These are phyloP conservation scores for Cercospora sp. DNA, from an alignment of 2,329 filamentous ascomycete species.

Conservation along the genomic window DNA sequence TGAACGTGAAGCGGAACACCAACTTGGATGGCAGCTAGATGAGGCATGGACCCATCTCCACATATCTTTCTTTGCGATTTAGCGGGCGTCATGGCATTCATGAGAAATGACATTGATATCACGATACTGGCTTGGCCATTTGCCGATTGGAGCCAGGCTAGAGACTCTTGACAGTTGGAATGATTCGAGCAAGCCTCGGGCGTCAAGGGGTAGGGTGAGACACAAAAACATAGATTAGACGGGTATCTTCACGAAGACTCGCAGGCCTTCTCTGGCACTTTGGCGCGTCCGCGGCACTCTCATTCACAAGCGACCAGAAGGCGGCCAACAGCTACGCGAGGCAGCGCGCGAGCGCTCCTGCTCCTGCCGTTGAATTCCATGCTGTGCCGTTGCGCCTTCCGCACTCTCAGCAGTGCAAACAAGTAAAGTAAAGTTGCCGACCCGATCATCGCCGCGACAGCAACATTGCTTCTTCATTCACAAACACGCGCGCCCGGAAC, in stretches of 20 bases:
- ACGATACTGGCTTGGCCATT: conserved; percentile 4
- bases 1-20: conserved; percentile 60
- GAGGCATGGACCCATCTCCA: not conserved
- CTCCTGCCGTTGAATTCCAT: not conserved
- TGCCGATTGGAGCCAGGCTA: not conserved
- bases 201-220: not conserved
- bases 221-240: not conserved
- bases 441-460: not conserved
- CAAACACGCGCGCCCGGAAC: not conserved
- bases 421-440: not conserved
- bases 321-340: not conserved
- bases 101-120: conserved; percentile 13
- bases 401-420: not conserved
- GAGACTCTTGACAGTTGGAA: not conserved
- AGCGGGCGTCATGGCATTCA: conserved; percentile 11
- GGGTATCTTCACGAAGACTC: not conserved
- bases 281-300: not conserved
- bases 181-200: not conserved
- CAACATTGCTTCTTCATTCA: not conserved
- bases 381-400: not conserved
- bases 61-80: conserved; percentile 11
- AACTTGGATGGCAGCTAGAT: conserved; percentile 13
- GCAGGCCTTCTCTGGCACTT: not conserved
- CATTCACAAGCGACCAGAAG: not conserved
- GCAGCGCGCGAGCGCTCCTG: not conserved